Conservation (phyloP, 164 flowering plant genomes). For the Echeveria elegans region DNA sequence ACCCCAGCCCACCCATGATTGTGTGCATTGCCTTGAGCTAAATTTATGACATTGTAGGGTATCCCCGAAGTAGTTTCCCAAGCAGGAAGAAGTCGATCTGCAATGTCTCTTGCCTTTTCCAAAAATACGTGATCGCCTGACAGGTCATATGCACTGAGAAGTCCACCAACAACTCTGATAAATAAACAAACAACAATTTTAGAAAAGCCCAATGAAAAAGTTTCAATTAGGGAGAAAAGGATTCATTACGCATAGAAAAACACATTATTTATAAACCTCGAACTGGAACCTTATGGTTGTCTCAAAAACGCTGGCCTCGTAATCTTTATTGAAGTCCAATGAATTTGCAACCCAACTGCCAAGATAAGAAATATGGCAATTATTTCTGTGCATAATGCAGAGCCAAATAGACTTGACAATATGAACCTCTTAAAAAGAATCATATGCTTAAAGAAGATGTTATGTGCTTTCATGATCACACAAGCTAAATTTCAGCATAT, state of each 20-base stretch:
- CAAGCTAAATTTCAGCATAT: background rate
- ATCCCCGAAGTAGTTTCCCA: constrained; percentile 94
- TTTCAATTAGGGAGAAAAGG: constrained; percentile 3
- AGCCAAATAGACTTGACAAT: background rate
- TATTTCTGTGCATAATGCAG: background rate
- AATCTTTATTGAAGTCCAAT: constrained; percentile 85
- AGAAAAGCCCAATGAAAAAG: background rate
- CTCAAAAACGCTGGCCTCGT: constrained; percentile 97
- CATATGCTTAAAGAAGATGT: background rate
- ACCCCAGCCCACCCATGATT: constrained; percentile 88
- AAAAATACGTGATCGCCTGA: constrained; percentile 81
- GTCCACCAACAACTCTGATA: constrained; percentile 97
- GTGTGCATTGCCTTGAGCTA: constrained; percentile 69
- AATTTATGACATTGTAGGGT: constrained; percentile 80
- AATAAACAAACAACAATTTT: constrained; percentile 3
- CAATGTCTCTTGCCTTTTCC: constrained; percentile 89
- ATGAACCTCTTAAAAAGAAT: background rate
- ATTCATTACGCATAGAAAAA: background rate
- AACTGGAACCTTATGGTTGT: constrained; percentile 99
- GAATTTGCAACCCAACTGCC: constrained; percentile 92
- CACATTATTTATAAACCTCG: constrained; percentile 52
- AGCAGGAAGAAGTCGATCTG: constrained; percentile 93
- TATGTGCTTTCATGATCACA: background rate
- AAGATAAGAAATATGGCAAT: constrained; percentile 12
- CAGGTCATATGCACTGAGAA: constrained; percentile 95